phyloP scores from a whole-genome alignment of 306 rosid species.

The Purshia tridentata region DNA sequence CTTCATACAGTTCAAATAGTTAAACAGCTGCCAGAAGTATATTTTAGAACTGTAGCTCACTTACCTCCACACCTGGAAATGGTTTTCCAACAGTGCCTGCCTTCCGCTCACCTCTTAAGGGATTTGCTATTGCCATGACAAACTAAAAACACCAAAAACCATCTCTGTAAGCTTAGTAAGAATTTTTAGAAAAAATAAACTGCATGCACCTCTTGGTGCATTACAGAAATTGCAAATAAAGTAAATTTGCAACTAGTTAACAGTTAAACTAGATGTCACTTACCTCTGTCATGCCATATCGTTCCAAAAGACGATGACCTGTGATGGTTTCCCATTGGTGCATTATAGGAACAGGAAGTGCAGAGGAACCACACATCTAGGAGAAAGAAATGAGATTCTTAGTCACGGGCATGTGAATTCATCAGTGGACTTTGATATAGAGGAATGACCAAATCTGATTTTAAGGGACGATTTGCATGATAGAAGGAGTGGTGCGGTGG shows the following conservation, averaged over 20 bases:
- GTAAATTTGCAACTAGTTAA: neutral
- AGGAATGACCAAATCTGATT: slow-evolving; percentile 3
- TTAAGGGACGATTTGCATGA: slow-evolving; percentile 11
- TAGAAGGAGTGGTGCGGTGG: neutral
- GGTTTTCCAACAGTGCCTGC: slow-evolving; percentile 95
- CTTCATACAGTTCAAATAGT: neutral
- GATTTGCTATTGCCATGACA: slow-evolving; percentile 95
- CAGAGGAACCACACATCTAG: slow-evolving; percentile 99
- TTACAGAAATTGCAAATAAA: neutral
- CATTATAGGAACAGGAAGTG: slow-evolving; percentile 90
- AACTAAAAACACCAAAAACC: slow-evolving; percentile 57
- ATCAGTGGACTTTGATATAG: slow-evolving; percentile 19
- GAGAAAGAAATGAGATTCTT: neutral
- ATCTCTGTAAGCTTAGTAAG: slow-evolving; percentile 13
- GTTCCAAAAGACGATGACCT: slow-evolving; percentile 87
- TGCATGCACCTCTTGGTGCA: neutral
- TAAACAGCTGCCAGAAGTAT: slow-evolving; percentile 11
- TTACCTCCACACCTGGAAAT: slow-evolving; percentile 86
- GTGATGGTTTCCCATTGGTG: slow-evolving; percentile 83
- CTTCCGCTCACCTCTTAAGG: slow-evolving; percentile 80
- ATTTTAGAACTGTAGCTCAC: slow-evolving; percentile 24
- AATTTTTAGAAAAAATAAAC: slow-evolving; percentile 9
- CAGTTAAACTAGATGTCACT: slow-evolving; percentile 24
- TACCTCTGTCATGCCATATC: slow-evolving; percentile 98
- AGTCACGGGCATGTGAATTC: neutral